Evolutionary conservation across 1,284 basidiomycete genomes (phyloP).

Genomic region (Ustilago curta): DNA sequence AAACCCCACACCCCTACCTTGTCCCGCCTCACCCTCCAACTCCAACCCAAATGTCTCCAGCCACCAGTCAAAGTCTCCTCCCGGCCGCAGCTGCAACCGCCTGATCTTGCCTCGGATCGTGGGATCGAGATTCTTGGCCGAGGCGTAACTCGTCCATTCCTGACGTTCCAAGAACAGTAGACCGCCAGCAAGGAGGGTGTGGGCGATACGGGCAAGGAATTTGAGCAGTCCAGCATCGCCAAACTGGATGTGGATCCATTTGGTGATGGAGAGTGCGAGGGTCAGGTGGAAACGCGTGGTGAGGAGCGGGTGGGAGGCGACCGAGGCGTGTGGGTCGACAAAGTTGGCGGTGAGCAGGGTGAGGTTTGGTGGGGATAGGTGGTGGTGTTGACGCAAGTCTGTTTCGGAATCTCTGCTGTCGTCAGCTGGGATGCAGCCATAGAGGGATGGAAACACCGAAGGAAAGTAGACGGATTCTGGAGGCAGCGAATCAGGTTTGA

Average conservation of each 20-base stretch:
- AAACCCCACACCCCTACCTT: constrained; percentile 26
- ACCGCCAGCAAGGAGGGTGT: constrained; percentile 15
- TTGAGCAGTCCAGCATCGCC: constrained; percentile 25
- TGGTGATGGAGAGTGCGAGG: constrained; percentile 44
- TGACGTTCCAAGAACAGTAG: constrained; percentile 34
- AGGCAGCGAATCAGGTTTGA: constrained; percentile 6
- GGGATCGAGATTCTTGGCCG: constrained; percentile 16
- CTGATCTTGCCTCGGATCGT: constrained; percentile 26
- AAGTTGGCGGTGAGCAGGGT: constrained; percentile 28
- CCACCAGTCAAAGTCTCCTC: constrained; percentile 39
- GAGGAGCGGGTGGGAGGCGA: background rate
- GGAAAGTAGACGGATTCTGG: constrained; percentile 28
- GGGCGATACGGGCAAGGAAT: constrained; percentile 29
- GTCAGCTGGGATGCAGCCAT: constrained; percentile 6
- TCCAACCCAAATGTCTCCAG: constrained; percentile 20
- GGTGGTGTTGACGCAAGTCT: background rate
- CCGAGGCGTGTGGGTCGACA: constrained; percentile 4
- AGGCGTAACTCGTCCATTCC: constrained; percentile 40
- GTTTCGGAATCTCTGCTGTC: background rate
- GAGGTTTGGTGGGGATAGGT: constrained; percentile 8
- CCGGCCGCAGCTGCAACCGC: constrained; percentile 29
- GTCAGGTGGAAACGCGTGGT: constrained; percentile 18
- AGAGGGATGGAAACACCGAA: constrained; percentile 28
- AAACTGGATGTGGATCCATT: constrained; percentile 51
- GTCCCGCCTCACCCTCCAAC: constrained; percentile 10